Evolutionary conservation across 257 asterid species (phyloP), one percentile per base, ranked within the genome.

Genomic region (Capsicum rhomboideum): DNA sequence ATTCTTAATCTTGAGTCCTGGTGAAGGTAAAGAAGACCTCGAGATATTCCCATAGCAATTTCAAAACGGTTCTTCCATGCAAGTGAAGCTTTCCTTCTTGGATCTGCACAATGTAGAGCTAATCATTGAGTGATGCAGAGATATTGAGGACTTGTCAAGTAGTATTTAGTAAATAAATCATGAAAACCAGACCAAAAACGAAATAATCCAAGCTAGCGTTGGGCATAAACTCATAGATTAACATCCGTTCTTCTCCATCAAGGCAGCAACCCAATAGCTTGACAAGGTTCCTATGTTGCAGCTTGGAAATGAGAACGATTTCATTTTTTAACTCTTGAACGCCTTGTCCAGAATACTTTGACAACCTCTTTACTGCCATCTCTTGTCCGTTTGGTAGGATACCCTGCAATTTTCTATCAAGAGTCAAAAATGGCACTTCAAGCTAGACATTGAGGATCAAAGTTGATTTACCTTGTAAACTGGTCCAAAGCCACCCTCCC

Each of bases 21-120:
- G 82, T 84, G 86, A n/a, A 84, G 84, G 34, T 84, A 84, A n/a
- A 84, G 86, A 37, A 84, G 80, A 21, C 86, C 86, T 18, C 80
- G 81, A n/a, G 80, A 78, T 26, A 84, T 84, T 53, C 86, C 86
- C 37, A 66, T 63, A 49, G 77, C 26, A 23, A 84, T 84, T 17
- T 64, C 83, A 31, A 77, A 84, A 44, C 86, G 86, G 4, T 54
- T 53, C 23, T 67, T 66, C 86, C 86, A 84, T n/a, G 42, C 23
- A 16, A 84, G 84, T 17, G 77, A 56, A 11, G 34, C 26, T 34
- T 26, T 67, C 59, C 52, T 78, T 61, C 58, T 84, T 23, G 52
- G n/a, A 78, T 29, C 54, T 78, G 84, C 59, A 79, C 23, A 53
- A 23, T 13, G 69, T 50, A 6, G 42, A 26, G 0, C 49, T 29